Percentiles rank a stretch among this genome's conserved stretches.
These are phyloP conservation scores for Saraca asoca DNA, from an alignment of 331 rosid genomes.

Conservation along the genomic window DNA sequence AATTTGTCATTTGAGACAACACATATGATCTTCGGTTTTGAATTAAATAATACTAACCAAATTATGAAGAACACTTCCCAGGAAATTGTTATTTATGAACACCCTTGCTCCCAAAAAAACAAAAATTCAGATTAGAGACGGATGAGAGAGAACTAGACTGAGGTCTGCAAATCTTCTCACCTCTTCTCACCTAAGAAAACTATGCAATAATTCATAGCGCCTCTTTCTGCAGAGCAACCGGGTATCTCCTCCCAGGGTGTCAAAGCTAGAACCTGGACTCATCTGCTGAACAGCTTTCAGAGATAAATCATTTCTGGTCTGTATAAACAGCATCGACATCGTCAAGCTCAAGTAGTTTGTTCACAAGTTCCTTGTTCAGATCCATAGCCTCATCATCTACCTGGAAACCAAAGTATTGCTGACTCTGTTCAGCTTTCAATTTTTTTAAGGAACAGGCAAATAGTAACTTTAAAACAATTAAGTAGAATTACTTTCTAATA, in stretches of 20 bases:
- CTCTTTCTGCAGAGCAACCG: constrained; percentile 29
- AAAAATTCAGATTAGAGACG: constrained; percentile 29
- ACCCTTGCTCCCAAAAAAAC: too few relatives aligned
- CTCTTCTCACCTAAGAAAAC: constrained; percentile 23
- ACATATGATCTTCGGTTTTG: constrained; percentile 27
- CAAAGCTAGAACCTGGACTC: constrained; percentile 29
- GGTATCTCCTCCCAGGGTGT: constrained; percentile 28
- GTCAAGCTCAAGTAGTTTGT: constrained; percentile 82
- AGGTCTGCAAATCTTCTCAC: constrained; percentile 32
- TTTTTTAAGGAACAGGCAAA: background rate
- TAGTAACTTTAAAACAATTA: background rate
- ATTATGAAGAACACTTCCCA: constrained; percentile 10
- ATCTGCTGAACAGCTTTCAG: constrained; percentile 34
- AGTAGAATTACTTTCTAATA: too few relatives aligned
- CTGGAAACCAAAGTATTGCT: constrained; percentile 46
- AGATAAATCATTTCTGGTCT: constrained; percentile 64
- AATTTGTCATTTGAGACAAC: constrained; percentile 15
- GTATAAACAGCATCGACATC: constrained; percentile 97
- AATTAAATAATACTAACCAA: constrained; percentile 5
- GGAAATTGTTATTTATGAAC: too few relatives aligned
- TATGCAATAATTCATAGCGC: constrained; percentile 4
- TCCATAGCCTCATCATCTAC: constrained; percentile 93
- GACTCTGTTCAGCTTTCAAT: constrained; percentile 10
- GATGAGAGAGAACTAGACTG: too few relatives aligned
- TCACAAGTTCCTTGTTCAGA: constrained; percentile 83